A percentile compares a stretch with the other conserved stretches of the same genome.
Conservation (phyloP, 106 monocot genomes). For the Acorus gramineus region DNA sequence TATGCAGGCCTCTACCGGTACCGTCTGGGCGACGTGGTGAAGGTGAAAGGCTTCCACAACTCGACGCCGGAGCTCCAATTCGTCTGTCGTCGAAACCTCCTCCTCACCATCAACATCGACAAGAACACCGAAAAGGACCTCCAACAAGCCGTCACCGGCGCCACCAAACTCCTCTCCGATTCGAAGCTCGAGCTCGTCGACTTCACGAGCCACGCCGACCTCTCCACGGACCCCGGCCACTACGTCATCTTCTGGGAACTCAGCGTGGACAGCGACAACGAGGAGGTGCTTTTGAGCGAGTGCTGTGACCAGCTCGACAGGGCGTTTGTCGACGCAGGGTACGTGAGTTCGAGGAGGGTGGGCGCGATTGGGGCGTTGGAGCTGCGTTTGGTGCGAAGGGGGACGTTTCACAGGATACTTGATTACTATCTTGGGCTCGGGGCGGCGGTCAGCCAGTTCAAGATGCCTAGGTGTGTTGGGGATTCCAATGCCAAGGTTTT, state of each 20-base stretch:
- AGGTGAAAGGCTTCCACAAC: slow-evolving; percentile 26
- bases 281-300: no score
- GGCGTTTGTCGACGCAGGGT: slow-evolving; percentile 10
- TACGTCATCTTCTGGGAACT: no score
- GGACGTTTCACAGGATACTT: slow-evolving; percentile 11
- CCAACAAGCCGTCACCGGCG: no score
- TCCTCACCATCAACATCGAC: no score
- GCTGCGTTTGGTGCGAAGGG: slow-evolving; percentile 6
- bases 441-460: slow-evolving; percentile 18
- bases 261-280: no score
- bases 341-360: slow-evolving; percentile 6
- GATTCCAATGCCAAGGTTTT: not conserved
- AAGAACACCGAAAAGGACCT: no score
- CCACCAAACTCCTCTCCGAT: no score
- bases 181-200: no score
- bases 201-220: no score
- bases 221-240: no score
- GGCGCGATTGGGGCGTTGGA: slow-evolving; percentile 2
- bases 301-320: not conserved
- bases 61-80: slow-evolving; percentile 21
- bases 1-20: slow-evolving; percentile 22
- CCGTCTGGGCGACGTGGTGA: slow-evolving; percentile 27
- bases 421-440: slow-evolving; percentile 6
- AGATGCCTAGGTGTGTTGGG: slow-evolving; percentile 13
- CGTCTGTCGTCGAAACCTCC: not conserved